phyloP scores from a whole-genome alignment of 768 basidiomycete species.

The Pleurotus djamor region DNA sequence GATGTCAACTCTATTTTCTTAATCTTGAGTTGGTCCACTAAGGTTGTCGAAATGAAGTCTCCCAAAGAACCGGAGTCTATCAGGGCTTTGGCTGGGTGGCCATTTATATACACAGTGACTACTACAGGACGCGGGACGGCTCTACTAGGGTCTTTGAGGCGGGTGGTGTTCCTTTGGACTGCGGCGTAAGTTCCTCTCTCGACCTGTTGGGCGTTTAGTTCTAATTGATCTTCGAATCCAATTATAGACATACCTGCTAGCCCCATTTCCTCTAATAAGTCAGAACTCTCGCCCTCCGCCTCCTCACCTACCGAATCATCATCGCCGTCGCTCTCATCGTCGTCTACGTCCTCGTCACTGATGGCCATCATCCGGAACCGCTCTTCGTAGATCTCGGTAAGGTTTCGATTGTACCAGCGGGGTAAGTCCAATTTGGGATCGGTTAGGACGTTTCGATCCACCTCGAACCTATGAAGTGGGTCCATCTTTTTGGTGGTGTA shows the following conservation, averaged over 20 bases:
- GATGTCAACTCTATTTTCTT: conserved; percentile 19
- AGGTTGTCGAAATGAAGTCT: conserved; percentile 31
- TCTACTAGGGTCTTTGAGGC: conserved; percentile 8
- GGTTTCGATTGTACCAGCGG: background rate
- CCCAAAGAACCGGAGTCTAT: conserved; percentile 34
- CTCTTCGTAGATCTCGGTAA: background rate
- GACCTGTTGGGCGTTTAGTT: background rate
- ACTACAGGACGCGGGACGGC: conserved; percentile 26
- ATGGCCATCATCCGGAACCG: background rate
- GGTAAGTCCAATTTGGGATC: background rate
- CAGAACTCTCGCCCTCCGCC: background rate
- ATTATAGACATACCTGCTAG: background rate
- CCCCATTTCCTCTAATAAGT: background rate
- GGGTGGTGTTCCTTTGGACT: conserved; percentile 9
- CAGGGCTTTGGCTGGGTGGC: conserved; percentile 23
- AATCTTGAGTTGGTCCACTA: conserved; percentile 31
- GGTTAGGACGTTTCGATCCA: background rate
- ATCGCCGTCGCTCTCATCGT: no score
- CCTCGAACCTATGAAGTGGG: background rate
- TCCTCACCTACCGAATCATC: no score
- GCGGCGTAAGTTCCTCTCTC: background rate
- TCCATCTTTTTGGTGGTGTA: background rate
- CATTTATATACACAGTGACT: conserved; percentile 25
- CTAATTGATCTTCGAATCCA: background rate
- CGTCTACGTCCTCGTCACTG: background rate